These are phyloP conservation scores for Tetrahymena malaccensis DNA, from an alignment of 73 alveolate species.

Conservation along the genomic window DNA sequence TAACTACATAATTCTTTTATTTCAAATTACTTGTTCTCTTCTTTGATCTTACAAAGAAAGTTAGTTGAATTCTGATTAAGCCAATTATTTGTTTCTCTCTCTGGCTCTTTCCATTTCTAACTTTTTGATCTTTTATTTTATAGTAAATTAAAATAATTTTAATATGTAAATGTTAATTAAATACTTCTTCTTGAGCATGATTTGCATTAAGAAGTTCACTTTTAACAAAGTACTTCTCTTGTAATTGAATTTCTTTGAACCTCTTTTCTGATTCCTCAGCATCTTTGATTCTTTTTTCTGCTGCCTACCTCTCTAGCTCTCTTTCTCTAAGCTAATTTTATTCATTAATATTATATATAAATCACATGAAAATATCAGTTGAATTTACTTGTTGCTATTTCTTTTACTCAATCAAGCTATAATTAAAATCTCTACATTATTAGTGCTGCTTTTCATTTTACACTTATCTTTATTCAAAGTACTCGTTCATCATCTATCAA, in stretches of 20 bases:
- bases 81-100: not conserved
- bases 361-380: not conserved
- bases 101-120: not conserved
- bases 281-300: not conserved
- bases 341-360: not conserved
- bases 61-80: not conserved
- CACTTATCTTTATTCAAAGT: not conserved
- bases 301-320: not conserved
- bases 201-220: not conserved
- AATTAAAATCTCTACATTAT: not conserved
- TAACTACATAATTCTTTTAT: not conserved
- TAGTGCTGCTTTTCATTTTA: not conserved
- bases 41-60: not conserved
- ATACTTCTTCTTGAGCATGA: not conserved
- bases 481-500: not conserved
- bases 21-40: not conserved
- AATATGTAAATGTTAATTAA: not conserved
- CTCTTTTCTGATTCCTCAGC: not conserved
- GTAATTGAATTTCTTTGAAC: not conserved
- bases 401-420: not conserved
- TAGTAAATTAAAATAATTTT: too few relatives aligned
- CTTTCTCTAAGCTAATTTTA: not conserved
- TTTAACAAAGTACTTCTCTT: not conserved
- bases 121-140: not conserved
- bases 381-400: not conserved